These are phyloP conservation scores for Polygonum maritimum DNA, from an alignment of 148 eudicot genomes.

Conservation along the genomic window DNA sequence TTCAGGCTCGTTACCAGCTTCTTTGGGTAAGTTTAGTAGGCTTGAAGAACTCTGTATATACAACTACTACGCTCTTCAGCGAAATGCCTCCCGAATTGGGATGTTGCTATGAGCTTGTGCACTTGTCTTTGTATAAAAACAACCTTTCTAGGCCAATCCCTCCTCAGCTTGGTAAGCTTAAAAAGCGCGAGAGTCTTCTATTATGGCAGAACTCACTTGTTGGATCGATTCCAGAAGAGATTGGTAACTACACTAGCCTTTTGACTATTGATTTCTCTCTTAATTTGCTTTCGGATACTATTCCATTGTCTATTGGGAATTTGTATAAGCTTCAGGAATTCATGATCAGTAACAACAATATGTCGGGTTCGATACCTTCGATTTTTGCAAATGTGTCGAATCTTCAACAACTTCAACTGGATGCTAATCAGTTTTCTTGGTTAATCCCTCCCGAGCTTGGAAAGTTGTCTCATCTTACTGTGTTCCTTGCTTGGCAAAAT, in stretches of 20 bases:
- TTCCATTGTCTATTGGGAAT: too few relatives aligned
- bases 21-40: constrained; percentile 5
- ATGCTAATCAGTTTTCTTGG: constrained; percentile 64
- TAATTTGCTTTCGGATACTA: constrained; percentile 21
- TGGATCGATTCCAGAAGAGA: constrained; percentile 46
- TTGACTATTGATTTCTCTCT: constrained; percentile 49
- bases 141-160: constrained; percentile 57
- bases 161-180: constrained; percentile 46
- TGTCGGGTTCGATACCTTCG: too few relatives aligned
- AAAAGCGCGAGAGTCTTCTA: constrained; percentile 27
- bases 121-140: constrained; percentile 37
- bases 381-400: too few relatives aligned
- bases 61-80: constrained; percentile 52
- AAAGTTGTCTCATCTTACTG: constrained; percentile 28
- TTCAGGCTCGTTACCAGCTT: too few relatives aligned
- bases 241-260: constrained; percentile 60
- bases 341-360: too few relatives aligned
- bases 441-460: constrained; percentile 55
- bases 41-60: constrained; percentile 55
- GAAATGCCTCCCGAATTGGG: constrained; percentile 45
- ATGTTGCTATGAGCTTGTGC: too few relatives aligned
- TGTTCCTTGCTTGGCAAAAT: constrained; percentile 69
- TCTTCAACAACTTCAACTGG: constrained; percentile 52
- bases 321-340: too few relatives aligned
- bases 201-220: constrained; percentile 26